Conservation (phyloP, 495 filamentous ascomycete genomes). For the Aspergillus incahuasiensis region DNA sequence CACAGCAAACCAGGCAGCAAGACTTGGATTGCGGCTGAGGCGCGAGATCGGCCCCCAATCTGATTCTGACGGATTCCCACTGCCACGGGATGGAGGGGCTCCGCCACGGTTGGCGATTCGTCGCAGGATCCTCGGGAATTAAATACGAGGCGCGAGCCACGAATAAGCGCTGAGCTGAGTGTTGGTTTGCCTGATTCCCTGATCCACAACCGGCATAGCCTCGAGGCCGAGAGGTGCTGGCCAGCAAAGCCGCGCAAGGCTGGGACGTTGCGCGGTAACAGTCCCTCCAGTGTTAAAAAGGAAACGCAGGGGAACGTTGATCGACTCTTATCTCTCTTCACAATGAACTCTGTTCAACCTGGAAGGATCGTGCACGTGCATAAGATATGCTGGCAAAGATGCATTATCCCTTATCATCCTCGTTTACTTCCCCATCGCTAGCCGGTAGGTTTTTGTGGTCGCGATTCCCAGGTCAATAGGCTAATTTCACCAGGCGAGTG, state of each 20-base stretch:
- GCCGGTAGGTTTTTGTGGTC: not conserved
- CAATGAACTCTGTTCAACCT: not conserved
- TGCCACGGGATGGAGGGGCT: not conserved
- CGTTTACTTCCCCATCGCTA: conserved; percentile 2
- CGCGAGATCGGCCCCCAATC: conserved; percentile 1
- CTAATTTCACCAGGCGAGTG: conserved; percentile 58
- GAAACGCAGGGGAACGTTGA: not conserved
- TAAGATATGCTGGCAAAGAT: conserved; percentile 3
- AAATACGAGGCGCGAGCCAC: not conserved
- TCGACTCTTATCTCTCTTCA: not conserved
- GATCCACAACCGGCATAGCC: not conserved
- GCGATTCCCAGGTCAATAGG: not conserved
- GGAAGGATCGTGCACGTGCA: not conserved
- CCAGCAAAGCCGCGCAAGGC: conserved; percentile 2
- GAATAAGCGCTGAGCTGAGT: not conserved
- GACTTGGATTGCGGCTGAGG: not conserved
- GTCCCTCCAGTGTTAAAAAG: not conserved
- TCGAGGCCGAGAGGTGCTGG: too few relatives aligned
- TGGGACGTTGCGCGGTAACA: not conserved
- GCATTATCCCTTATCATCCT: not conserved
- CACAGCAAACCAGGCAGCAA: not conserved
- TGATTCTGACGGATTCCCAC: not conserved
- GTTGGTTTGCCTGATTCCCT: not conserved
- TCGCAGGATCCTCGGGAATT: not conserved
- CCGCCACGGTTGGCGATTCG: not conserved